Base-by-base conservation (phyloP, 345 rosid species). In the Microthlaspi erraticum region DNA sequence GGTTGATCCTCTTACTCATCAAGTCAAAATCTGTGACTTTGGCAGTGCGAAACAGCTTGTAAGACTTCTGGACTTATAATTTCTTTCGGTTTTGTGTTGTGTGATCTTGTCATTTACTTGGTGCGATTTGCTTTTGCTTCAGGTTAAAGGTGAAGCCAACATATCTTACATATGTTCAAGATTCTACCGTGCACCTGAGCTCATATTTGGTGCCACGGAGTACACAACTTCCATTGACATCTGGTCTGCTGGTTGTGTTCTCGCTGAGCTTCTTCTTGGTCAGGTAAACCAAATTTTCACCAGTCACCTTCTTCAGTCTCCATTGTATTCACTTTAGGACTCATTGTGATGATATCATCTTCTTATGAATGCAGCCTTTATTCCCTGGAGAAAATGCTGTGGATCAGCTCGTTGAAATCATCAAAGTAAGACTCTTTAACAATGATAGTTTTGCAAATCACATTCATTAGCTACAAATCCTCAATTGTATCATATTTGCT, bases 361-460 rank as follows among this genome's bases (percentile, higher is more conserved):
- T 44, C 48, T 64, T 73, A 7, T 59, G 44, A n/a, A 14, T 54
- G 19, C 83, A 91, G 97, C 97, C 97, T 18, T 76, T 91, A 7
- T 91, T 91, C 66, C 97, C 97, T 1, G 97, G 97, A 77, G 97
- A 89, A 76, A 91, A 87, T 73, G 97, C 93, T 5, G 97, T 91
- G 14, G 97, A 86, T 62, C 97, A 91, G 80, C 97, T 91, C 33
- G 97, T 91, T 50, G 97, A 91, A 87, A 89, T 91, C n/a, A 91
- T 91, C 58, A 91, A 88, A 83, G 97, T 91, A 78, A 73, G 62
- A 8, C 11, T 61, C 51, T 29, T 12, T 12, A 38, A 20, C 2
- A 16, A 23, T 23, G 5, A 6, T 44, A 20, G 29, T 26, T 2
- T n/a, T 53, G 39, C 32, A 33, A 63, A 13, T 3, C 0, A 20